These are phyloP conservation scores for Pleurotus citrinopileatus DNA, from an alignment of 768 basidiomycete genomes.

Conservation along the genomic window DNA sequence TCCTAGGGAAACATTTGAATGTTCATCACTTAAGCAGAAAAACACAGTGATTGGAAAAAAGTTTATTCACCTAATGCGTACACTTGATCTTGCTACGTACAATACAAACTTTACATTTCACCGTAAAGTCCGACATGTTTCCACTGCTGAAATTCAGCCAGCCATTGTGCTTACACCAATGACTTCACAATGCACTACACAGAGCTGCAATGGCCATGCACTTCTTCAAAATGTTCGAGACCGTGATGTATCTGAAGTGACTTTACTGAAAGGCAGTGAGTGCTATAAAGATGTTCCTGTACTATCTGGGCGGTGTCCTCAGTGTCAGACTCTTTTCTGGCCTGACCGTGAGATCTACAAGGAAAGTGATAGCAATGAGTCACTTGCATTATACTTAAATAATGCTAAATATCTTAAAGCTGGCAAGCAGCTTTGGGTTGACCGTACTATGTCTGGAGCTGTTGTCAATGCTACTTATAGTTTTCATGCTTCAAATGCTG, in stretches of 20 bases:
- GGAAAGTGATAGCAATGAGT: no score
- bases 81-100: no score
- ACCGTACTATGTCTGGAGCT: constrained; percentile 10
- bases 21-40: no score
- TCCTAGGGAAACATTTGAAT: neutral
- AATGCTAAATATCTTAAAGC: constrained; percentile 13
- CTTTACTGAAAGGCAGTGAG: constrained; percentile 1
- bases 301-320: constrained; percentile 14
- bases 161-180: constrained; percentile 15
- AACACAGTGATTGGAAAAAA: no score
- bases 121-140: neutral
- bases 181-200: constrained; percentile 13
- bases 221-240: constrained; percentile 10
- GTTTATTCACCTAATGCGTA: no score
- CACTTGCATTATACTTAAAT: no score
- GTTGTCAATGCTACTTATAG: constrained; percentile 19
- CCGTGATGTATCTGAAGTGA: constrained; percentile 10
- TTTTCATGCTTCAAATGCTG: constrained; percentile 21
- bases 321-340: constrained; percentile 15
- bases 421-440: constrained; percentile 13
- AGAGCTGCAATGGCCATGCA: constrained; percentile 9
- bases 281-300: constrained; percentile 15
- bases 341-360: constrained; percentile 19
- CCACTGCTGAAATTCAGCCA: constrained; percentile 8
- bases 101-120: no score